phyloP scores from a whole-genome alignment of 2,329 filamentous ascomycete genomes.

The Diplodia seriata region DNA sequence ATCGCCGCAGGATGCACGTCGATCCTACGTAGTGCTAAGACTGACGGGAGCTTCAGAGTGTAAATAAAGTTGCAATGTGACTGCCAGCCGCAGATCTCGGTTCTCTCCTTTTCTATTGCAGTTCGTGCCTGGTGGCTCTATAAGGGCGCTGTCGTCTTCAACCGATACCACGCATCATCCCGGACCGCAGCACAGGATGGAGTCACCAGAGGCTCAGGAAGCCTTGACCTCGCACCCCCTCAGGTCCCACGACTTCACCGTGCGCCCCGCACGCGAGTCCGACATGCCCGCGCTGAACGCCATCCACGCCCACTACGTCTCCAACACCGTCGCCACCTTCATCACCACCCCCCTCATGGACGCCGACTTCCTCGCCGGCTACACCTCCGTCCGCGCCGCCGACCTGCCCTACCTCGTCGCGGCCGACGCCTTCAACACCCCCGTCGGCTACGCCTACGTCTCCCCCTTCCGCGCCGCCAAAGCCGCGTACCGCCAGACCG shows the following conservation, averaged over 20 bases:
- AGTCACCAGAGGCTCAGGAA: neutral
- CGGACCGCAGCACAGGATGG: neutral
- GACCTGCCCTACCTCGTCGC: slow-evolving; percentile 50
- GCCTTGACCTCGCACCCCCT: neutral
- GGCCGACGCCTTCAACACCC: slow-evolving; percentile 37
- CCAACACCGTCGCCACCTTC: slow-evolving; percentile 49
- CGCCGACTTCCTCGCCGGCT: slow-evolving; percentile 42
- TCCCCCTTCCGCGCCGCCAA: slow-evolving; percentile 47
- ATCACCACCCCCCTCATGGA: slow-evolving; percentile 41
- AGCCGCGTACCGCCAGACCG: slow-evolving; percentile 50
- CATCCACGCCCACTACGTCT: slow-evolving; percentile 50
- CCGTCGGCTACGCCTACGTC: slow-evolving; percentile 48
- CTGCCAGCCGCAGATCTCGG: neutral
- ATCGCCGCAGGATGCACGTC: slow-evolving; percentile 1
- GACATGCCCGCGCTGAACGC: slow-evolving; percentile 47
- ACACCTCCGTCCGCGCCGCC: slow-evolving; percentile 37
- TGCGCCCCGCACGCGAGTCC: slow-evolving; percentile 43
- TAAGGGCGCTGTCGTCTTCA: neutral
- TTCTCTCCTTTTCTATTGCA: neutral
- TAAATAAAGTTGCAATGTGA: slow-evolving; percentile 1
- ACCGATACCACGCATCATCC: neutral
- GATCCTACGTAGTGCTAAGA: neutral
- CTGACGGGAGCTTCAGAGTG: neutral
- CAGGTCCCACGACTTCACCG: slow-evolving; percentile 43
- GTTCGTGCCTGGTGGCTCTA: neutral